These are phyloP conservation scores for Ramaria sp. DNA, from an alignment of 768 basidiomycete species.

Conservation along the genomic window DNA sequence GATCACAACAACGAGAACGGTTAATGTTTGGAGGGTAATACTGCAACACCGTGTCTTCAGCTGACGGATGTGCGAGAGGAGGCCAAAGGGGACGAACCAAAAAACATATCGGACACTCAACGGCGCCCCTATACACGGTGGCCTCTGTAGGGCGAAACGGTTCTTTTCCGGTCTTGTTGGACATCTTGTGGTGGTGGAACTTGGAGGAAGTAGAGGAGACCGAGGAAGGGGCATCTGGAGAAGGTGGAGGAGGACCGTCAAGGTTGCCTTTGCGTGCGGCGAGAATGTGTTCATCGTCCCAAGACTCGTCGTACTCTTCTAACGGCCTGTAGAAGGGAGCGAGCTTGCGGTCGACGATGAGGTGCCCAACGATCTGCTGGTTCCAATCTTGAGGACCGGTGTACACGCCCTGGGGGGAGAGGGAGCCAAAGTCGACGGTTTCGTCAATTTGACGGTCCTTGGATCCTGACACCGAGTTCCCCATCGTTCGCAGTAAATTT, in stretches of 20 bases:
- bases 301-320: slow-evolving; percentile 82
- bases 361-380: slow-evolving; percentile 72
- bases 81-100: slow-evolving; percentile 47
- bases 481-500: slow-evolving; percentile 36
- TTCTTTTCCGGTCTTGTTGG: slow-evolving; percentile 49
- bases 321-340: slow-evolving; percentile 96
- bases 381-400: slow-evolving; percentile 83
- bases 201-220: slow-evolving; percentile 21
- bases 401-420: slow-evolving; percentile 80
- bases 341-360: slow-evolving; percentile 79
- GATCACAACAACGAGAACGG: slow-evolving; percentile 95
- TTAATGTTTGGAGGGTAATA: slow-evolving; percentile 98
- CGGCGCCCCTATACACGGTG: slow-evolving; percentile 69
- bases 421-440: slow-evolving; percentile 71
- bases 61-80: background rate
- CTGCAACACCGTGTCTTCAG: slow-evolving; percentile 30
- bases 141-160: slow-evolving; percentile 58
- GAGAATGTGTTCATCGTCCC: slow-evolving; percentile 83
- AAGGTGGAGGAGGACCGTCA: slow-evolving; percentile 29
- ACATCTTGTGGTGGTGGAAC: slow-evolving; percentile 17
- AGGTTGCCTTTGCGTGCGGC: slow-evolving; percentile 64
- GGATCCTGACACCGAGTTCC: slow-evolving; percentile 71
- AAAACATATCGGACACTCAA: slow-evolving; percentile 98
- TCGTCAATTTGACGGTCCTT: slow-evolving; percentile 69
- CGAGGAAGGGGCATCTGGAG: slow-evolving; percentile 33